Base-by-base conservation (phyloP, 805 yeast genomes). In the Barnettozyma populi region DNA sequence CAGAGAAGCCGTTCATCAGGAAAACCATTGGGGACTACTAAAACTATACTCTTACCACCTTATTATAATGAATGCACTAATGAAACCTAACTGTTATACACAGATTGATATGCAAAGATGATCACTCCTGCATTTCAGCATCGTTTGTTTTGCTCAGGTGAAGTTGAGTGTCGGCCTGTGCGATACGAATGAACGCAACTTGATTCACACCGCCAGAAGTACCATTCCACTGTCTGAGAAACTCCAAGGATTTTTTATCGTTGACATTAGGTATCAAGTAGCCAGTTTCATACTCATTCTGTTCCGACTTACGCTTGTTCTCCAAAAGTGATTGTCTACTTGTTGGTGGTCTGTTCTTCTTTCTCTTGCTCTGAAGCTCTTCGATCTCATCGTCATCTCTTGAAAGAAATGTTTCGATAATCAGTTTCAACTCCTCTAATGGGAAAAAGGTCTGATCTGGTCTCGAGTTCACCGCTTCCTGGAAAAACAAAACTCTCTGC, bases 331-430 rank as follows among this genome's bases (percentile, higher is more conserved):
- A 82, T 58, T 88, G 96, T 60, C 80, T 80, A 51, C 76, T 78
- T 6, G 86, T 67, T 16, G 86, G 75, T 9, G 99, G 96, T 68
- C 98, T 77, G 16, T 95, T 95, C n/a, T 90, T 80, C 62, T 96
- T 78, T 71, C 96, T 79, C 46, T 74, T 78, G 5, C 63, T 66
- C 51, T 75, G 77, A 47, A 87, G 69, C 44, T 71, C 71, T n/a
- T 76, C 76, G 44, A 92, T 63, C 62, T 90, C 97, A 14, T 79
- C 89, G 57, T 84, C 86, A 58, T 82, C 84, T 63, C 96, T 76
- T 14, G 75, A 63, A 13, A 90, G 69, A 55, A 73, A 87, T 35
- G 78, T 77, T 49, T 77, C 78, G 43, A 87, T 72, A 51, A 90
- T 76, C 0, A 69, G 61, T 54, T 80, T 76, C 57, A 84, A 72